Base-by-base conservation (phyloP, 169 alveolate genomes). In the Besnoitia besnoiti region DNA sequence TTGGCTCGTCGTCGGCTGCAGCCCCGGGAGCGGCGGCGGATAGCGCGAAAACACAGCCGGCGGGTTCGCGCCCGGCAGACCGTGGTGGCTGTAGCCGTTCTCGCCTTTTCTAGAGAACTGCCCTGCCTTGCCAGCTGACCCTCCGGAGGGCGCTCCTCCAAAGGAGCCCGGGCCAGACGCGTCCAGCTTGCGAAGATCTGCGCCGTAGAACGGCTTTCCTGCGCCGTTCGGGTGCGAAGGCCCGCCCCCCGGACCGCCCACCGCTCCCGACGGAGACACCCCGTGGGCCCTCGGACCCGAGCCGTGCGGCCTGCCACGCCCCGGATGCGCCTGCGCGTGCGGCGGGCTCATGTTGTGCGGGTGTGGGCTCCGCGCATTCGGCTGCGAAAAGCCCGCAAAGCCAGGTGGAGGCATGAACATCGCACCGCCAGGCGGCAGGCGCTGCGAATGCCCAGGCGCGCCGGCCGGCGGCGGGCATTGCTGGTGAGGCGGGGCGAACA, bases 1-100 rank as follows among this genome's bases (percentile, higher is more conserved):
- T 51, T 51, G 67, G 24, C 67, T 51, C n/a, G n/a, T n/a, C n/a
- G n/a, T n/a, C n/a, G n/a, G n/a, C 24, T 51, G 67, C n/a, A 14
- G 47, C 24, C 82, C 82, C 2, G 46, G 47, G 14, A 73, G 46
- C 40, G 82, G 82, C 46, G 82, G 82, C 82, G 67, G 67, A n/a
- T 55, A 55, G n/a, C 67, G 67, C 67, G 67, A 3, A 19, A 55
- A 55, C 5, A 55, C 67, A 19, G 67, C 12, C 67, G 67, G 67
- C 30, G 12, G 67, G 33, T 21, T 5, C 7, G 67, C 30, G n/a
- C 67, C 67, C n/a, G n/a, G n/a, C n/a, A n/a, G n/a, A n/a, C n/a
- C n/a, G n/a, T n/a, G n/a, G n/a, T n/a, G n/a, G n/a, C n/a, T n/a
- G 67, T 10, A 16, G 27, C 67, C 67, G 67, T n/a, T 55, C 67